Conservation (phyloP, 495 filamentous ascomycete species). For the Talaromyces adpressus region DNA sequence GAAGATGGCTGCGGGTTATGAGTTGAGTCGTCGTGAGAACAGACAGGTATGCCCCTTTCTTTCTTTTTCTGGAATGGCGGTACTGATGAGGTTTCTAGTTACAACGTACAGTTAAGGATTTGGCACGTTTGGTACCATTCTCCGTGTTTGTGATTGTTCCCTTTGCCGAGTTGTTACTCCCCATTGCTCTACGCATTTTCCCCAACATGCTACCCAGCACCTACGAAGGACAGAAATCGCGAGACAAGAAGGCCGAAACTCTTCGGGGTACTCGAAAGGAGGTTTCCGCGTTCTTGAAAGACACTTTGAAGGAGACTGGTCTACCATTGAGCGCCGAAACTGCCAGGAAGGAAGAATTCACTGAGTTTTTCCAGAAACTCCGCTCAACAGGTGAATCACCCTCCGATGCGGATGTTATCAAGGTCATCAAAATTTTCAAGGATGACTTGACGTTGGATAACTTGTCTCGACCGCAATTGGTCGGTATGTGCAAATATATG, state of each 20-base stretch:
- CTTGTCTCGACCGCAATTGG: conserved; percentile 87
- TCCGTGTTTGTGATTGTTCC: conserved; percentile 96
- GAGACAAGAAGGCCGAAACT: conserved; percentile 76
- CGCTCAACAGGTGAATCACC: conserved; percentile 85
- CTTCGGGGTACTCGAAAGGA: conserved; percentile 86
- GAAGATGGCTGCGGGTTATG: conserved; percentile 98
- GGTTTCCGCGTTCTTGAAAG: conserved; percentile 83
- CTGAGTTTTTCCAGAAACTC: conserved; percentile 97
- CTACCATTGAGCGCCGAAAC: conserved; percentile 79
- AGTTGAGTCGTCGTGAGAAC: conserved; percentile 88
- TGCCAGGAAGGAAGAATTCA: conserved; percentile 88
- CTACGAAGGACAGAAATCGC: conserved; percentile 85
- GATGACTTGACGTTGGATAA: conserved; percentile 98
- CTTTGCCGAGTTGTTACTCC: conserved; percentile 91
- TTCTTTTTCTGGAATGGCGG: not conserved
- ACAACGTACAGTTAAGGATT: conserved; percentile 85
- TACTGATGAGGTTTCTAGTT: conserved; percentile 41
- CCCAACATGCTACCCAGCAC: conserved; percentile 95
- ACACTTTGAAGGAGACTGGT: conserved; percentile 88
- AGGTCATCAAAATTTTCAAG: conserved; percentile 99
- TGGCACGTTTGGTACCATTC: conserved; percentile 89
- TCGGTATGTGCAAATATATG: conserved; percentile 98
- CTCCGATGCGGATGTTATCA: conserved; percentile 86
- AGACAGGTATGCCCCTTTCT: conserved; percentile 53
- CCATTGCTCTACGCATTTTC: conserved; percentile 88